phyloP scores from a whole-genome alignment of 2,329 filamentous ascomycete genomes.

The Orbilia javanica region DNA sequence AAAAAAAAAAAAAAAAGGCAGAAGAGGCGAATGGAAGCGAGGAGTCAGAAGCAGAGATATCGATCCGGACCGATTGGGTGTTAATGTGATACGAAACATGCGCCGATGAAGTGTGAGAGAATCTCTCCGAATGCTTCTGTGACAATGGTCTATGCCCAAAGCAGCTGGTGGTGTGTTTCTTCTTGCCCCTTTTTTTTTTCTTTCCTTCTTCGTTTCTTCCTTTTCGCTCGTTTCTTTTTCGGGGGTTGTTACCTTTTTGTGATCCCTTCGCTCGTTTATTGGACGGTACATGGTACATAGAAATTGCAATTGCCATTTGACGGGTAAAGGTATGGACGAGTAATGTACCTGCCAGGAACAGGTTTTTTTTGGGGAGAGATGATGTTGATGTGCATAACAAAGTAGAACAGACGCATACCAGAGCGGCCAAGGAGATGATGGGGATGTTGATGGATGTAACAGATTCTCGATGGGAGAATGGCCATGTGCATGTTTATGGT shows the following conservation, averaged over 20 bases:
- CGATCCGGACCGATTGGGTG: constrained; percentile 10
- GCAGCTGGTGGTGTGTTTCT: constrained; percentile 35
- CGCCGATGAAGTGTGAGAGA: constrained; percentile 44
- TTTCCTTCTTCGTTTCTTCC: constrained; percentile 3
- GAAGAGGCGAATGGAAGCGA: constrained; percentile 12
- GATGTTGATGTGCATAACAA: constrained; percentile 14
- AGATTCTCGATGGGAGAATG: constrained; percentile 21
- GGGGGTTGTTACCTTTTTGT: too few relatives aligned
- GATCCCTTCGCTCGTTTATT: not conserved
- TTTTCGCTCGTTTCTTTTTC: not conserved
- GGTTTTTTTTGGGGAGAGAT: constrained; percentile 14
- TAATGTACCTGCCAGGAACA: not conserved
- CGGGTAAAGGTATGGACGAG: too few relatives aligned
- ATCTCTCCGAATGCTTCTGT: constrained; percentile 48
- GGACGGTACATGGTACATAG: too few relatives aligned
- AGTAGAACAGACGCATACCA: not conserved
- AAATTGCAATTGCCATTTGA: not conserved
- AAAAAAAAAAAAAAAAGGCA: not conserved
- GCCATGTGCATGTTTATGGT: not conserved
- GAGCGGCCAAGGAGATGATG: not conserved
- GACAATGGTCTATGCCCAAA: constrained; percentile 42
- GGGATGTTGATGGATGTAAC: not conserved
- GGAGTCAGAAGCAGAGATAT: constrained; percentile 4
- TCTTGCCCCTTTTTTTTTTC: constrained; percentile 14
- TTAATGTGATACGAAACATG: constrained; percentile 41